Base-by-base conservation (phyloP, 2,329 filamentous ascomycete species). In the Sporothrix schenckii region DNA sequence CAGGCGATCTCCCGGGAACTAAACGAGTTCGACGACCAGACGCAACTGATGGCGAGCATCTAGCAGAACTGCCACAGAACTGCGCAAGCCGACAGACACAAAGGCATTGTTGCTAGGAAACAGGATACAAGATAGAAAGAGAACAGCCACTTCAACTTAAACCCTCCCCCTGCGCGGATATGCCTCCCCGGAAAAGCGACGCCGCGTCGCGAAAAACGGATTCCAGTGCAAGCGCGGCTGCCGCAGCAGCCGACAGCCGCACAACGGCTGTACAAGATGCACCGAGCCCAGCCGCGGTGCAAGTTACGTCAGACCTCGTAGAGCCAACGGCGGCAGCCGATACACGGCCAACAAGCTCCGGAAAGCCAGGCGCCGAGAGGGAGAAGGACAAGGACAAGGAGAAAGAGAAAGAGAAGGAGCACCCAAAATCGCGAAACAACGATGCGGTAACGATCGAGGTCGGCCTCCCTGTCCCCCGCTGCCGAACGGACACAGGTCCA, bases 151-250 rank as follows among this genome's bases (percentile, higher is more conserved):
- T 10, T 9, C 39, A 19, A 19, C 58, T 13, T 6, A 7, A 19
- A 13, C 11, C 6, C 4, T 19, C 10, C n/a, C 2, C 1, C n/a
- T 6, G 13, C 13, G 21, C 13, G 3, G 9, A 74, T 69, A 88
- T 88, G 87, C 84, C 86, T 63, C 82, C 86, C 34, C 83, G 84
- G 68, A 89, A 89, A 77, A 85, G 82, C 73, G 85, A 87, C 74
- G 61, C 41, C 11, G 75, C 79, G 39, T 70, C 76, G 54, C 80
- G 80, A 72, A 81, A 79, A 72, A 83, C 81, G 79, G 82, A 85
- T 73, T 80, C 80, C 80, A 80, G 68, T 5, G 69, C 76, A 11
- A 30, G 72, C 2, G 56, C 74, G 21, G 52, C 60, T 7, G 68
- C 72, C 71, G 27, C 72, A 2, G 54, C 73, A 27, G 60, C 72